Conservation (phyloP, 116 monocot genomes). For the Papilionanthe hybrid region DNA sequence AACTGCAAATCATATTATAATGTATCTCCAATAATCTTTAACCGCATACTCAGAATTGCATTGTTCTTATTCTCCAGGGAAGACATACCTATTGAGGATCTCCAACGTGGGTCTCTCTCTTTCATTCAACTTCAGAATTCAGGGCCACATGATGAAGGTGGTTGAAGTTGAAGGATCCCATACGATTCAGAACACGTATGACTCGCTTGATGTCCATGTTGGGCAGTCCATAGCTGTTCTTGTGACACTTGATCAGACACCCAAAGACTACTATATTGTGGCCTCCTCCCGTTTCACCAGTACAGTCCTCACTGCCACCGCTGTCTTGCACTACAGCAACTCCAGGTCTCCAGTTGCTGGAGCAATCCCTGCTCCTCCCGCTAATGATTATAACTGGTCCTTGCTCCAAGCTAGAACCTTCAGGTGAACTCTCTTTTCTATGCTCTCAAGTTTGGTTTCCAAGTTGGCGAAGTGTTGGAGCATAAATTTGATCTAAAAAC, state of each 20-base stretch:
- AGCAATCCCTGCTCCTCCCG: constrained; percentile 33
- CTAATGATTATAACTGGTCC: constrained; percentile 29
- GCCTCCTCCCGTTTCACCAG: constrained; percentile 65
- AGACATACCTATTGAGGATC: constrained; percentile 75
- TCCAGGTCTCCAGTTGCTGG: constrained; percentile 42
- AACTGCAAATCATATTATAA: neutral
- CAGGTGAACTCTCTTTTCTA: constrained; percentile 23
- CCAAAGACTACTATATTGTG: constrained; percentile 73
- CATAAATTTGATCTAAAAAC: no score
- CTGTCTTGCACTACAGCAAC: constrained; percentile 53
- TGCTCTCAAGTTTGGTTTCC: neutral
- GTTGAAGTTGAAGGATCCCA: constrained; percentile 91
- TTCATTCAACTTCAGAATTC: constrained; percentile 78
- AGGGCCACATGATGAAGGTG: constrained; percentile 63
- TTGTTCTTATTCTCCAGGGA: constrained; percentile 35
- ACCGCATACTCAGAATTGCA: neutral
- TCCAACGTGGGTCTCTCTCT: constrained; percentile 76
- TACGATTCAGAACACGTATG: constrained; percentile 60
- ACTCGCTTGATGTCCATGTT: constrained; percentile 73
- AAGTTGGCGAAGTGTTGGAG: no score
- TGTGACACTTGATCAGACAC: constrained; percentile 62
- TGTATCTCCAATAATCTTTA: neutral
- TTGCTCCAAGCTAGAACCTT: constrained; percentile 67
- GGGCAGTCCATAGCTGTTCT: constrained; percentile 75
- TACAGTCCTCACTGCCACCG: constrained; percentile 36